A percentile compares a stretch with the other conserved stretches of the same genome.
phyloP scores from a whole-genome alignment of 768 basidiomycete species.

The Amanita exitialis region DNA sequence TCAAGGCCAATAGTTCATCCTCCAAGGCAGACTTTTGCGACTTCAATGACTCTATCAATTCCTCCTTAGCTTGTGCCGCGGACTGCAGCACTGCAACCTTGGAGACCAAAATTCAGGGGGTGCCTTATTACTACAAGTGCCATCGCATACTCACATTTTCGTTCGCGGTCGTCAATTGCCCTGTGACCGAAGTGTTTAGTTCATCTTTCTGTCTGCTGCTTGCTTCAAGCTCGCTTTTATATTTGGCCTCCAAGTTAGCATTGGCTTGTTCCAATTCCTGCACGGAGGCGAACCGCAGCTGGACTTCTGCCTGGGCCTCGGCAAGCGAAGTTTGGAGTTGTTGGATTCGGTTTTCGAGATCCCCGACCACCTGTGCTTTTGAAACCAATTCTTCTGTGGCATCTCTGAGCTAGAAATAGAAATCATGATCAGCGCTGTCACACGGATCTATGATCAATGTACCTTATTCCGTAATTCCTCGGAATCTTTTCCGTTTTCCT shows the following conservation, averaged over 20 bases:
- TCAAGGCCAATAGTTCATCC: slow-evolving; percentile 35
- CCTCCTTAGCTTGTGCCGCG: slow-evolving; percentile 28
- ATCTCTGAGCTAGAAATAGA: slow-evolving; percentile 43
- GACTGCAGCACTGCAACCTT: slow-evolving; percentile 46
- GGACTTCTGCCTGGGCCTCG: slow-evolving; percentile 32
- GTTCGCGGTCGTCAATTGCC: neutral
- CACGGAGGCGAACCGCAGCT: slow-evolving; percentile 32
- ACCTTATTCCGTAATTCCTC: slow-evolving; percentile 19
- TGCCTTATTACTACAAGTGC: neutral
- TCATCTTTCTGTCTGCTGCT: neutral
- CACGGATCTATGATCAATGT: too few species aligned
- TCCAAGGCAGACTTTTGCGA: slow-evolving; percentile 42
- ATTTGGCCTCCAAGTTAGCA: slow-evolving; percentile 26
- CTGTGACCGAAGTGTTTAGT: neutral
- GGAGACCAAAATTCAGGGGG: neutral
- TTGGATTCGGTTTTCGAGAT: slow-evolving; percentile 43
- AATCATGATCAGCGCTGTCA: neutral
- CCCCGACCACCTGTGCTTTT: slow-evolving; percentile 38
- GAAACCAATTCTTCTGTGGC: slow-evolving; percentile 40
- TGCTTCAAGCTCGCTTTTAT: neutral
- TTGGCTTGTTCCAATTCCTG: slow-evolving; percentile 42
- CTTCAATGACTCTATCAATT: slow-evolving; percentile 37
- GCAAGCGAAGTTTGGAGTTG: slow-evolving; percentile 41
- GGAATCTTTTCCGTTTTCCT: slow-evolving; percentile 33
- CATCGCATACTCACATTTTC: slow-evolving; percentile 33